These are phyloP conservation scores for Microglena sp. DNA, from an alignment of 139 green algal genomes.

Conservation along the genomic window DNA sequence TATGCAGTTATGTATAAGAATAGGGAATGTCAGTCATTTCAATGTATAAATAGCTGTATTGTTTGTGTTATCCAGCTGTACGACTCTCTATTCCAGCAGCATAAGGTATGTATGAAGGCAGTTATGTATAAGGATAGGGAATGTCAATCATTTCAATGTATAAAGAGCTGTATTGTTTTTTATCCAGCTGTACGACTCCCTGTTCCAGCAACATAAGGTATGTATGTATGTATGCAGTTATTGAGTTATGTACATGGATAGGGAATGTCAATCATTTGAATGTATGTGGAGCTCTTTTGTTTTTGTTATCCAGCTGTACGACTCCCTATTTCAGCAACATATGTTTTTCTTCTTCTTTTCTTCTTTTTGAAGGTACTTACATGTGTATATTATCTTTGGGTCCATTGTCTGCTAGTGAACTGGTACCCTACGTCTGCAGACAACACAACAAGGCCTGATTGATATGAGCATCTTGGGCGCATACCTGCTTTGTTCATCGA, in stretches of 20 bases:
- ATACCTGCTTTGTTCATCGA: conserved; percentile 48
- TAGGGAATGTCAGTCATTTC: background rate
- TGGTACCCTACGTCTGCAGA: too few relatives aligned
- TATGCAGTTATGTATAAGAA: background rate
- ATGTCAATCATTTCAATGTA: background rate
- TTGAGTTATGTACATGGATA: background rate
- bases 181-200: conserved; percentile 44
- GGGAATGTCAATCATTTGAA: background rate
- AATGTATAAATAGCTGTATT: too few relatives aligned
- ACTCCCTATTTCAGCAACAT: conserved; percentile 43
- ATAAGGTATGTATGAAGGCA: conserved; percentile 12
- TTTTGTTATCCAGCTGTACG: conserved; percentile 50
- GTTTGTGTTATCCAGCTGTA: conserved; percentile 55
- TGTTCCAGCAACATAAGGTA: conserved; percentile 40
- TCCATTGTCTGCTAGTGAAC: too few relatives aligned
- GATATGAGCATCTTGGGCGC: too few relatives aligned
- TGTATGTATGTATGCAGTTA: background rate
- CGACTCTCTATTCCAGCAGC: conserved; percentile 39
- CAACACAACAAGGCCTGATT: too few relatives aligned
- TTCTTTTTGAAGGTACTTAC: background rate
- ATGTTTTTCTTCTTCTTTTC: conserved; percentile 28
- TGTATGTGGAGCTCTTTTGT: too few relatives aligned
- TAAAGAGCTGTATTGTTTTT: too few relatives aligned
- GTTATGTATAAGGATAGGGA: background rate
- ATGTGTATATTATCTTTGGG: too few relatives aligned